Evolutionary conservation across 805 yeast genomes (phyloP).

Genomic region (Wickerhamomyces xylosicus): DNA sequence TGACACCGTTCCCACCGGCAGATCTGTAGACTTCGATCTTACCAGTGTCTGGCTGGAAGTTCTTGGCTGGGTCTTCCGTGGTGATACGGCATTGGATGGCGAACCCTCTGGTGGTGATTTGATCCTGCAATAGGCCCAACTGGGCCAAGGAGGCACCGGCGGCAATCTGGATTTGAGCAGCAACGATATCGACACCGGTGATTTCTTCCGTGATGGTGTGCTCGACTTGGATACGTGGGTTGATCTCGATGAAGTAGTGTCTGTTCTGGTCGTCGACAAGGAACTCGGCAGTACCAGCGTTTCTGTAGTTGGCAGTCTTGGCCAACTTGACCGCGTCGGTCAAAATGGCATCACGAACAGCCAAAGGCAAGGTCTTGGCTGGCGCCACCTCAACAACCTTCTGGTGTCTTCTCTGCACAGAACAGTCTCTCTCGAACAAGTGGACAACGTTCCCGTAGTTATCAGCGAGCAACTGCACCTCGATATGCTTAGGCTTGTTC

Average conservation of each 20-base stretch:
- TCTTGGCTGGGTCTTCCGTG: conserved; percentile 94
- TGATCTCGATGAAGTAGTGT: conserved; percentile 95
- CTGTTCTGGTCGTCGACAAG: conserved; percentile 87
- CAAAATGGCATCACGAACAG: conserved; percentile 84
- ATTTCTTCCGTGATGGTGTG: conserved; percentile 98
- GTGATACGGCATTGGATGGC: conserved; percentile 99
- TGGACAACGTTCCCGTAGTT: conserved; percentile 91
- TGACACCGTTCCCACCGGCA: conserved; percentile 98
- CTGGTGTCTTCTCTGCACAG: conserved; percentile 99
- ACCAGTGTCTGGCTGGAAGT: conserved; percentile 98
- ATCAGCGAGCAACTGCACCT: conserved; percentile 93
- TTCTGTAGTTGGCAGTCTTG: conserved; percentile 76
- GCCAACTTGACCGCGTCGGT: conserved; percentile 94
- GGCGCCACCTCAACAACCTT: conserved; percentile 99
- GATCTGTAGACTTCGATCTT: conserved; percentile 96
- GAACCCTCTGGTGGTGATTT: conserved; percentile 91
- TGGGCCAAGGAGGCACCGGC: conserved; percentile 94
- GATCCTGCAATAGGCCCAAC: conserved; percentile 87
- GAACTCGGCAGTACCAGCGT: conserved; percentile 98
- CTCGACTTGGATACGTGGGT: conserved; percentile 97
- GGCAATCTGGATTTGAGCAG: conserved; percentile 97
- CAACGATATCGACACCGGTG: conserved; percentile 95
- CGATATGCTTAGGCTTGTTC: conserved; percentile 94
- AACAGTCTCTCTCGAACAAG: conserved; percentile 94
- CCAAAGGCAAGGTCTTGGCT: conserved; percentile 76